Evolutionary conservation across 1,284 basidiomycete species (phyloP), one percentile per base, ranked within the genome.

Genomic region (Melampsora americana): DNA sequence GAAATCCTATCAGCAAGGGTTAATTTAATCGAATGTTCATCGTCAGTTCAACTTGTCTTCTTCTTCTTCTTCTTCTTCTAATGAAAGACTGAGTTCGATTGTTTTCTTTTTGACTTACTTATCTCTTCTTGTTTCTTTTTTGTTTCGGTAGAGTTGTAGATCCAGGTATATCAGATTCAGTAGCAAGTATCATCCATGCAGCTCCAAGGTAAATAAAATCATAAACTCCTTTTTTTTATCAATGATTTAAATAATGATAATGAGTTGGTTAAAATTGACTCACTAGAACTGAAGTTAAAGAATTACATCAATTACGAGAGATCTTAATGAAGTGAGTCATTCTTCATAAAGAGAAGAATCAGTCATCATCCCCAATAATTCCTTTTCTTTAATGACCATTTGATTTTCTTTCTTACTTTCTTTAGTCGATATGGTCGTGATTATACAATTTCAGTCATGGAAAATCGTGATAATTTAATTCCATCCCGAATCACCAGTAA

Each of bases 131-230:
- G 39, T 6, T 42, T 12, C 6, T 5, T 5, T 6, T 42, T 42
- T 42, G 18, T 23, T 56, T 3, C 16, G 5, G 28, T 56, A 56
- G 53, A 56, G n/a, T 7, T 28, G 53, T 56, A 4, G 53, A 56
- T 28, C 53, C 53, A 23, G 53, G 53, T 3, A 56, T 56, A 9
- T n/a, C 53, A 6, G 53, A 56, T 23, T n/a, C 53, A 23, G 53
- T 56, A 5, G 53, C 53, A n/a, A 28, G 53, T 56, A 28, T 56
- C 7, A 56, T 56, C n/a, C 28, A 56, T 28, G 53, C 53, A 23
- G 53, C 53, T 56, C 53, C 53, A 56, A 56, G 53, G 53, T 56
- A 56, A n/a, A 23, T 56, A n/a, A n/a, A n/a, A n/a, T n/a, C n/a
- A n/a, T n/a, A n/a, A n/a, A n/a, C n/a, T n/a, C n/a, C n/a, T n/a